Evolutionary conservation across 768 basidiomycete species (phyloP).

Genomic region (Fibroporia radiculosa): DNA sequence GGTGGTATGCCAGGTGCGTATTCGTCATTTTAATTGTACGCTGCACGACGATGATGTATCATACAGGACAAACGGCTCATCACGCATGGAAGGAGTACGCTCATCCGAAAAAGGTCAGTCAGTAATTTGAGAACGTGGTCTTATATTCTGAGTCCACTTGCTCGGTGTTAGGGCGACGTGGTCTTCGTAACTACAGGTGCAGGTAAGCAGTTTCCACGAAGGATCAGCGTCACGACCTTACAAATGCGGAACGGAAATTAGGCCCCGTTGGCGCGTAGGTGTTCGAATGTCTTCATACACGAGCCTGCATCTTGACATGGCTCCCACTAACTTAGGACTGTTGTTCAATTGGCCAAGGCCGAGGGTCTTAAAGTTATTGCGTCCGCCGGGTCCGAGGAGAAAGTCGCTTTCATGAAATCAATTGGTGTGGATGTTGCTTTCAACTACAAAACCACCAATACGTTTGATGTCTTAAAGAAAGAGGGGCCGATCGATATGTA

Average conservation of each 20-base stretch:
- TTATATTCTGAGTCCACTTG: not conserved
- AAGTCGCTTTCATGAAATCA: slow-evolving; percentile 51
- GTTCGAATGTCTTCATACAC: not conserved
- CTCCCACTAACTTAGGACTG: slow-evolving; percentile 12
- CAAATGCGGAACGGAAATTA: not conserved
- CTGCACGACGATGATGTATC: not conserved
- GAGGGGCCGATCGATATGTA: slow-evolving; percentile 54
- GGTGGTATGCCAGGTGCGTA: slow-evolving; percentile 36
- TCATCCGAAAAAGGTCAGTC: slow-evolving; percentile 31
- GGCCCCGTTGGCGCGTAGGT: slow-evolving; percentile 54
- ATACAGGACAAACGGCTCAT: slow-evolving; percentile 25
- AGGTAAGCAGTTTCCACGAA: slow-evolving; percentile 16
- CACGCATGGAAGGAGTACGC: slow-evolving; percentile 35
- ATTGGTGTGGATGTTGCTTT: slow-evolving; percentile 63
- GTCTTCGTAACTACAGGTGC: slow-evolving; percentile 43
- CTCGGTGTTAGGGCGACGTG: slow-evolving; percentile 32
- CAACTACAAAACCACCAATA: slow-evolving; percentile 62
- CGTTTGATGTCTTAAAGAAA: slow-evolving; percentile 40
- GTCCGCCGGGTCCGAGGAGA: slow-evolving; percentile 67
- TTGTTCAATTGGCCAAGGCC: slow-evolving; percentile 35
- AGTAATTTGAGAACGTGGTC: not conserved
- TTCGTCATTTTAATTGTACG: not conserved
- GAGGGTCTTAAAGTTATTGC: slow-evolving; percentile 55
- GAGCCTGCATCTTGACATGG: not conserved
- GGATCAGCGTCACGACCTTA: not conserved